Base-by-base conservation (phyloP, 306 rosid genomes). In the Cyamopsis tetragonoloba region DNA sequence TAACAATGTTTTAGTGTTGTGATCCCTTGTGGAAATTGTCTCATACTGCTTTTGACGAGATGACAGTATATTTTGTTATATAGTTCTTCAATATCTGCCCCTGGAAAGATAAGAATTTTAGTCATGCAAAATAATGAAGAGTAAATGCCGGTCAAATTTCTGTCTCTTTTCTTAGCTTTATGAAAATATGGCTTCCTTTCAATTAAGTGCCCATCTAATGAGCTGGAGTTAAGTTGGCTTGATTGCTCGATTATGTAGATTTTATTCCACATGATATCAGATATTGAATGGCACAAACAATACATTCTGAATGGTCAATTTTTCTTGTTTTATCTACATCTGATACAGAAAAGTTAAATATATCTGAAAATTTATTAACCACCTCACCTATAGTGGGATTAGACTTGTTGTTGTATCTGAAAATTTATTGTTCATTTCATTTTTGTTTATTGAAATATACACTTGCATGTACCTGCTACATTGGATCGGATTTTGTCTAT, bases 1-100 rank as follows among this genome's bases (percentile, higher is more conserved):
- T 77, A 53, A 22, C 4, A 57, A 20, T 56, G 24, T 44, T 49
- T n/a, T 10, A 19, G 23, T 71, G 26, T 75, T 27, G 22, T 65
- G 60, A 49, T 46, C 31, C 70, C 37, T 67, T 53, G 38, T 55
- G 65, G 35, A 43, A 46, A 71, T 53, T 72, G 54, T 41, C 19
- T 35, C 51, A 12, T 65, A 9, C 42, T 62, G 51, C 73, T 20
- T n/a, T 56, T 73, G 55, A 26, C 50, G 18, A 43, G 62, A 24
- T 35, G 15, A 42, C 22, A 12, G n/a, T 59, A 30, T 51, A 43
- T 62, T 72, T 71, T 49, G 14, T 71, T 50, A 31, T 60, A 5
- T 46, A 26, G 5, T 43, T 43, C 62, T 51, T 58, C 19, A 31
- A 48, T 27, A 49, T 50, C 50, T 41, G 66, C 18, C 18, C 62